Evolutionary conservation across 345 rosid genomes (phyloP).

Genomic region (Dipteronia dyeriana): DNA sequence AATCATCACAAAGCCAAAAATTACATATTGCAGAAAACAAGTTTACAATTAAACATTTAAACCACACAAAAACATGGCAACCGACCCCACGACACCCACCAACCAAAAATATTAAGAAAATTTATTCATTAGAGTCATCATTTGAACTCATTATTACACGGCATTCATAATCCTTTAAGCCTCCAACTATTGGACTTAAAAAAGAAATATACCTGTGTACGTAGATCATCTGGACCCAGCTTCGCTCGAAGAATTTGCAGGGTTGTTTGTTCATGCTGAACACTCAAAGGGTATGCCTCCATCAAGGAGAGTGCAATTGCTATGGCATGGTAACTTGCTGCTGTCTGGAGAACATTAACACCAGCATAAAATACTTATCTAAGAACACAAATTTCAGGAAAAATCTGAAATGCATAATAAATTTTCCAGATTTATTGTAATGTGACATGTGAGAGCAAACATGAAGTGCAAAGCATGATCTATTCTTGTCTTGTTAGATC

Average conservation of each 20-base stretch:
- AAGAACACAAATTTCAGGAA: constrained; percentile 1
- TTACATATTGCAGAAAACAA: neutral
- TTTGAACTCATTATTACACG: constrained; percentile 1
- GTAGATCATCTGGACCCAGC: constrained; percentile 96
- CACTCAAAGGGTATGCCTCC: constrained; percentile 98
- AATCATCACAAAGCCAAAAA: constrained; percentile 24
- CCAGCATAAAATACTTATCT: constrained; percentile 16
- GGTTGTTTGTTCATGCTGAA: constrained; percentile 98
- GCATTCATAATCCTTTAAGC: neutral
- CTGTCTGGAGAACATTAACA: constrained; percentile 62
- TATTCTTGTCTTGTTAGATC: neutral
- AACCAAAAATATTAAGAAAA: neutral
- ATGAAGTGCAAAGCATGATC: neutral
- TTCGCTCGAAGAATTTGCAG: constrained; percentile 89
- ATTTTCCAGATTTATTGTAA: constrained; percentile 4
- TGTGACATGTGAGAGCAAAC: neutral
- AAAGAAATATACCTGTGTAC: constrained; percentile 77
- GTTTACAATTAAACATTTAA: neutral
- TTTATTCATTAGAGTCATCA: neutral
- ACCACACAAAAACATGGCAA: neutral
- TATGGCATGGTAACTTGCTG: constrained; percentile 99
- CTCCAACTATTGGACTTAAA: constrained; percentile 5
- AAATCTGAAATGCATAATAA: neutral
- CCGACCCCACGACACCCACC: neutral
- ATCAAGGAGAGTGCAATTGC: constrained; percentile 99